Evolutionary conservation across 352 stramenopile genomes (phyloP).

Genomic region (Globisporangium nodosum): DNA sequence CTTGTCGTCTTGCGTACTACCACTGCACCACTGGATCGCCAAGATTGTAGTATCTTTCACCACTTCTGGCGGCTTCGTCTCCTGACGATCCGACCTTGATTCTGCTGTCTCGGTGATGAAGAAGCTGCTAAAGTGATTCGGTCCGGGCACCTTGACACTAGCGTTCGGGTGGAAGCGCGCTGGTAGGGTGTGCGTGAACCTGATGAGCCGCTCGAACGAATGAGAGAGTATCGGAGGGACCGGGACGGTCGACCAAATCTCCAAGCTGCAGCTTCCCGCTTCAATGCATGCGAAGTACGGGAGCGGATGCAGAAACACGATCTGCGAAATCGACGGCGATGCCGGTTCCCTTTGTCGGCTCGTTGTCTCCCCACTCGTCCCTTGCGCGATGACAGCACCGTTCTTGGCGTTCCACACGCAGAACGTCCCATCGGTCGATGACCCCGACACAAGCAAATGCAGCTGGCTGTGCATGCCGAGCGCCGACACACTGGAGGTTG

Average conservation of each 20-base stretch:
- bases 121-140: not conserved
- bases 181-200: constrained; percentile 5
- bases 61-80: not conserved
- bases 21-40: constrained; percentile 22
- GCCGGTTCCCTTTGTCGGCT: not conserved
- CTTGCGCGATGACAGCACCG: constrained; percentile 23
- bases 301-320: constrained; percentile 31
- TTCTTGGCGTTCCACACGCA: constrained; percentile 50
- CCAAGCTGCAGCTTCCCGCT: constrained; percentile 19
- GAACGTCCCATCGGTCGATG: constrained; percentile 24
- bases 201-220: constrained; percentile 17
- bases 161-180: not conserved
- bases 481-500: constrained; percentile 12
- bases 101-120: constrained; percentile 12
- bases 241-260: constrained; percentile 33
- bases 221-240: constrained; percentile 18
- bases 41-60: constrained; percentile 5
- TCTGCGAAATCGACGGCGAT: constrained; percentile 12
- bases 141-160: too few species aligned
- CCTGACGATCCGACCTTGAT: not conserved
- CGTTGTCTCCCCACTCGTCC: not conserved
- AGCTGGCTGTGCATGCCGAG: constrained; percentile 26
- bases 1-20: constrained; percentile 11
- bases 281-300: constrained; percentile 40
- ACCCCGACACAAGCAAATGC: constrained; percentile 26